Base-by-base conservation (phyloP, 108 stramenopile species). In the Fragilaria radians region DNA sequence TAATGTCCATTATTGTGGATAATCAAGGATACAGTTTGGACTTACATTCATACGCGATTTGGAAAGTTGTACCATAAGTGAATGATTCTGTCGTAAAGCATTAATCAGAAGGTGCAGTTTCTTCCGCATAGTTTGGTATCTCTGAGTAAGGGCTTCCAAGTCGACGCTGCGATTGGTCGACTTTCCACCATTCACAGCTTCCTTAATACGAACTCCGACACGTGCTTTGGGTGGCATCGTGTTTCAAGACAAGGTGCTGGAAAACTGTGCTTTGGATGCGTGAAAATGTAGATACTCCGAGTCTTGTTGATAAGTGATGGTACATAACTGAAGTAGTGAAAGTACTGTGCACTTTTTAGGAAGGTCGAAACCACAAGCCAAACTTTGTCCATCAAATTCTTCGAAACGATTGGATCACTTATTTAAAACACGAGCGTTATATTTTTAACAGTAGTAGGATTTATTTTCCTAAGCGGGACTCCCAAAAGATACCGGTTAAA, bases 141-240 rank as follows among this genome's bases (percentile, higher is more conserved):
- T 33, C 29, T 74, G 72, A 7, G 67, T 74, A 5, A 82, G 63
- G 4, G 57, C 9, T 23, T 58, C 61, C 46, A 82, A 46, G 57
- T 82, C 76, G 28, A 65, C 58, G n/a, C 63, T 66, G 25, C 55
- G 46, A 50, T 77, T 77, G 48, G 49, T 58, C 26, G 70, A 63
- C 58, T 68, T 71, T 31, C 62, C 62, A 2, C 28, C 28, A 48
- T 63, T 59, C 28, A 81, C 61, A 23, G 67, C 57, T 36, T 74
- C 68, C 33, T 77, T 78, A 24, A 81, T n/a, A 14, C 69, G 53
- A 1, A 66, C 57, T 5, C 68, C 75, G 5, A 76, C 72, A 26
- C 80, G 58, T 19, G 71, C 49, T 49, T 81, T 81, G 7, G 36
- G 36, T 54, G 26, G 65, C 67, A 72, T 78, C 27, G 47, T 65